phyloP scores from a whole-genome alignment of 129 eudicot species.

The Lonicera japonica region DNA sequence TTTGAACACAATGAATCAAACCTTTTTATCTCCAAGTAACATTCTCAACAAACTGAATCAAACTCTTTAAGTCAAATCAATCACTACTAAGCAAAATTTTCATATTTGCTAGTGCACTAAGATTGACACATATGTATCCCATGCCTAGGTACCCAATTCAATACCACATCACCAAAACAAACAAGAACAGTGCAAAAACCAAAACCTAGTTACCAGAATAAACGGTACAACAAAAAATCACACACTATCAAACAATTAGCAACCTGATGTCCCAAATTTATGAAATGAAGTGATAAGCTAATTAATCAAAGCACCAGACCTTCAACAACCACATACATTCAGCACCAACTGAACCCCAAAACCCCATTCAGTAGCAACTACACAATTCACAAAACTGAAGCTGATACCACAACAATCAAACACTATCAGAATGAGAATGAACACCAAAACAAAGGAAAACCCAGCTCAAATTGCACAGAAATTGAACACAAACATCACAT shows the following conservation, averaged over 20 bases:
- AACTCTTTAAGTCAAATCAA: not conserved
- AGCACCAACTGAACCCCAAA: conserved; percentile 5
- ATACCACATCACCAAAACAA: not conserved
- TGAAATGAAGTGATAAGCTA: not conserved
- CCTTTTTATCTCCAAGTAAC: not conserved
- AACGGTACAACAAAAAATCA: not conserved
- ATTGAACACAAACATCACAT: conserved; percentile 6
- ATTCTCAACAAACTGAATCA: not conserved
- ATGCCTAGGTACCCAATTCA: not conserved
- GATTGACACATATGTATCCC: not conserved
- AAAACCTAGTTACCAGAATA: no score
- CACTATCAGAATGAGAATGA: conserved; percentile 1
- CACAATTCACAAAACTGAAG: conserved; percentile 7
- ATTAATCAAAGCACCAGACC: not conserved
- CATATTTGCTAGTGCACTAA: not conserved
- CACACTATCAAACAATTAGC: not conserved
- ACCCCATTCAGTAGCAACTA: conserved; percentile 1
- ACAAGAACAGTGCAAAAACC: not conserved
- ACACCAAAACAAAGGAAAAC: conserved; percentile 25
- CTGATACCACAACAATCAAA: conserved; percentile 12
- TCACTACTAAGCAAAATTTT: not conserved
- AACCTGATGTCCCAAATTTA: not conserved
- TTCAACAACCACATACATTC: not conserved
- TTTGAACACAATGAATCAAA: not conserved
- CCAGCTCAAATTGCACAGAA: conserved; percentile 23